These are phyloP conservation scores for Venturiaceae sp. DNA, from an alignment of 2,329 filamentous ascomycete species.

Conservation along the genomic window DNA sequence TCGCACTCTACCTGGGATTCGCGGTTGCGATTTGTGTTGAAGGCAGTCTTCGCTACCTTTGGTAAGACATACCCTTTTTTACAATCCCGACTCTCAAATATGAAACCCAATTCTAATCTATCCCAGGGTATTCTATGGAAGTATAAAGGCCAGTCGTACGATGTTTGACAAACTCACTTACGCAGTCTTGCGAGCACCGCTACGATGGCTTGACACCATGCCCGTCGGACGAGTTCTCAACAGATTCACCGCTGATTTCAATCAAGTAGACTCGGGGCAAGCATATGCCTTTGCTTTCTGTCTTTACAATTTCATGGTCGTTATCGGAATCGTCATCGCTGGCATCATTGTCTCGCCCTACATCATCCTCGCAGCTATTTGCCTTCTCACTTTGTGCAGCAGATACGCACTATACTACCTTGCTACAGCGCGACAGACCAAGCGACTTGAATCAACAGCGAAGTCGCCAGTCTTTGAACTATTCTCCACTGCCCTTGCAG, in stretches of 20 bases:
- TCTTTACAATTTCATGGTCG: slow-evolving; percentile 31
- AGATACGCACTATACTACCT: slow-evolving; percentile 54
- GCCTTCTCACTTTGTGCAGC: slow-evolving; percentile 49
- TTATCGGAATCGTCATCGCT: slow-evolving; percentile 58
- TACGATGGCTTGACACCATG: slow-evolving; percentile 59
- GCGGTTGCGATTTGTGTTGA: slow-evolving; percentile 48
- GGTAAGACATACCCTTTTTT: slow-evolving; percentile 15
- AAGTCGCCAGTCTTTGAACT: slow-evolving; percentile 76
- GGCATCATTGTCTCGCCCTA: slow-evolving; percentile 56
- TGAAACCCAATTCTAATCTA: too few species aligned
- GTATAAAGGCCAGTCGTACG: slow-evolving; percentile 56
- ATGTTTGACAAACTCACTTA: slow-evolving; percentile 60
- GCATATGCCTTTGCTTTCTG: slow-evolving; percentile 5
- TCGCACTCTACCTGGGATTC: slow-evolving; percentile 56
- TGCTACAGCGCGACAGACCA: slow-evolving; percentile 62
- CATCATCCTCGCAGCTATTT: slow-evolving; percentile 51
- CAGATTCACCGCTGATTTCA: slow-evolving; percentile 69
- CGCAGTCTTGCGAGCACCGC: slow-evolving; percentile 58
- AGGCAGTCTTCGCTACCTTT: slow-evolving; percentile 53
- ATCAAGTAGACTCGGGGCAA: slow-evolving; percentile 48
- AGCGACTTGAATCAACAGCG: slow-evolving; percentile 65
- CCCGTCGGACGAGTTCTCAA: slow-evolving; percentile 70
- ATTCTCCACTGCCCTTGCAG: slow-evolving; percentile 62
- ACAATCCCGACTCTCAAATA: too few species aligned
- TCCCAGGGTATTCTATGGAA: slow-evolving; percentile 50